Evolutionary conservation across 2,329 filamentous ascomycete species (phyloP), one percentile per base, ranked within the genome.

Genomic region (Dothideomycetes sp.): DNA sequence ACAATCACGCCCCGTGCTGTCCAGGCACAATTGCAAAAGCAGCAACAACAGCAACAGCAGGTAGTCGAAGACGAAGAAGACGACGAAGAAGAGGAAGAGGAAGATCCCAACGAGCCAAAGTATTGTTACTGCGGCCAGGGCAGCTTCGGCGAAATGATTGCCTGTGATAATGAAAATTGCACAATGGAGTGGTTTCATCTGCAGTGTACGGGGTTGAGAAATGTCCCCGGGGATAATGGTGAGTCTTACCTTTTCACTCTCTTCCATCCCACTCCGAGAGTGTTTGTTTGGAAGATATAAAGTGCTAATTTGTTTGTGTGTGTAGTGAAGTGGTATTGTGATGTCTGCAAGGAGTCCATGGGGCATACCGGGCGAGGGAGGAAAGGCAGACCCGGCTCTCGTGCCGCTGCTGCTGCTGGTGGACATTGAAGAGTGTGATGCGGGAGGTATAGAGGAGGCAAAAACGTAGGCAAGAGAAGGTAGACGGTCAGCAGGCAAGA

Each of bases 111-210:
- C 52, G 73, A 76, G 45, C 73, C 73, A 45, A 70, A 74, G 31
- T 81, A 80, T 53, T 81, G 77, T 58, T 77, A 76, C 47, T 81
- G 77, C 52, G 74, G 75, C 36, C 72, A 73, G 46, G 75, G 79
- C 29, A 75, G 69, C 46, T 79, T 78, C 52, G 77, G 77, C 14
- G 73, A 78, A 51, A 81, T 81, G 77, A 72, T 81, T 31, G 77
- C 74, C 10, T 81, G 77, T 51, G 77, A 81, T 55, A 79, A 80
- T 52, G 73, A 77, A 29, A 63, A 68, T 41, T 81, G 77, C 58
- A 68, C 71, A 10, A 70, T 73, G 46, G 75, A 81, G 54, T 81
- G 77, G 77, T 81, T 81, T 57, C 77, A 81, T 63, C 68, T 78
- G 56, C 72, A 69, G 31, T 81, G 77, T 49, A 74, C 79, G 37